Percentiles rank a stretch among this genome's conserved stretches.
Evolutionary conservation across 192 early-diverging fungal genomes (phyloP).

Genomic region (Coemansia sp.): DNA sequence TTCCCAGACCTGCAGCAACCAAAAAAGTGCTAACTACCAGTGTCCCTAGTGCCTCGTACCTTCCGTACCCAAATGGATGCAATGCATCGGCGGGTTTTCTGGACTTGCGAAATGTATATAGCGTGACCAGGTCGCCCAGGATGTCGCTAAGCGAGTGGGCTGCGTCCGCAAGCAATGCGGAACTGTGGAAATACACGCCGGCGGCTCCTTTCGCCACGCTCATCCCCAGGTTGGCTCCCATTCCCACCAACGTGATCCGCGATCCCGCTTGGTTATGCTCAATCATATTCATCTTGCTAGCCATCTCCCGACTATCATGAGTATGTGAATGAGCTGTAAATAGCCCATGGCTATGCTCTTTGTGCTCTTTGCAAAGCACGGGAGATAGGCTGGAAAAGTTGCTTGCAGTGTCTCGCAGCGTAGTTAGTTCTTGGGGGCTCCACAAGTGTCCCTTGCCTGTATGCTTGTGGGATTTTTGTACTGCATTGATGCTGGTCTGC

Average conservation of each 20-base stretch:
- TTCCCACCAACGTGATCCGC: constrained; percentile 66
- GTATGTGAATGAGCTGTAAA: not conserved
- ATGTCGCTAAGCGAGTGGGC: constrained; percentile 77
- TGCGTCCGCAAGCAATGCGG: constrained; percentile 76
- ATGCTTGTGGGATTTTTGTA: no score
- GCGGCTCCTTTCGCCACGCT: constrained; percentile 64
- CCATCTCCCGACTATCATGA: constrained; percentile 16
- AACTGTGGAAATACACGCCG: constrained; percentile 68
- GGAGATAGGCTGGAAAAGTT: constrained; percentile 38
- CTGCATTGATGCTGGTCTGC: not conserved
- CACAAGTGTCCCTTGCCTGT: constrained; percentile 7
- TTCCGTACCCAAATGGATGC: constrained; percentile 72
- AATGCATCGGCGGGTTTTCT: constrained; percentile 57
- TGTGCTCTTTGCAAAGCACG: constrained; percentile 5
- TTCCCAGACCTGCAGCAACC: constrained; percentile 63
- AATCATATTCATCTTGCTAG: constrained; percentile 38
- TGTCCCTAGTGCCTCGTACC: constrained; percentile 65
- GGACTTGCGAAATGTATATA: constrained; percentile 74
- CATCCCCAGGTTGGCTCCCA: constrained; percentile 62
- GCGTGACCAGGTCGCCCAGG: constrained; percentile 71
- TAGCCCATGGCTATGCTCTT: not conserved
- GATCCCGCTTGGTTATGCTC: constrained; percentile 58
- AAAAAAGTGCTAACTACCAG: constrained; percentile 66
- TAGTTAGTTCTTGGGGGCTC: constrained; percentile 17
- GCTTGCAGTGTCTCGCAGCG: constrained; percentile 20